These are phyloP conservation scores for Ganoderma multipileum DNA, from an alignment of 1,284 basidiomycete species.

Conservation along the genomic window DNA sequence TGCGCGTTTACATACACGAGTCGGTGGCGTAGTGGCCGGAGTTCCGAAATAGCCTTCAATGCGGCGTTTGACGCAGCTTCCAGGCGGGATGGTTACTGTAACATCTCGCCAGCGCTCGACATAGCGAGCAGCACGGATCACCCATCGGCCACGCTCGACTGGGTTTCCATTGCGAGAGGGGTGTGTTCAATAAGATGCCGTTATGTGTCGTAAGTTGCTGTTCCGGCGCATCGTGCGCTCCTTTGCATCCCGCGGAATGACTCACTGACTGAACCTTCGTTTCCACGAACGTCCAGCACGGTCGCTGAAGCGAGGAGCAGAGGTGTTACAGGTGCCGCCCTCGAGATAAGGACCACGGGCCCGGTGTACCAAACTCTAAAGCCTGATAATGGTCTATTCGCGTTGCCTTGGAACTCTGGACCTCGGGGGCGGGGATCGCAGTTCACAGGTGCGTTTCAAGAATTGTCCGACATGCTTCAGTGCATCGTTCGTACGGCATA, in stretches of 20 bases:
- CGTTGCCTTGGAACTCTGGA: background rate
- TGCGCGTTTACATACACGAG: background rate
- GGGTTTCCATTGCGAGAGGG: constrained; percentile 1
- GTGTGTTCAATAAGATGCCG: background rate
- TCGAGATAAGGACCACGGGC: background rate
- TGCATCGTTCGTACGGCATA: background rate
- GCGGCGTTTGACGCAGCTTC: background rate
- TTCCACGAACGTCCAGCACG: constrained; percentile 7
- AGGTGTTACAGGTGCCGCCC: background rate
- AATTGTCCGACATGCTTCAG: background rate
- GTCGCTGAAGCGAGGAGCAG: constrained; percentile 1
- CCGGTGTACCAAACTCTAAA: background rate
- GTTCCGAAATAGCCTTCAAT: background rate
- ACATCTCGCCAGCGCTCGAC: background rate
- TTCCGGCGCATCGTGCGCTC: background rate
- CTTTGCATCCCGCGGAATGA: background rate
- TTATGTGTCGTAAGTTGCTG: background rate
- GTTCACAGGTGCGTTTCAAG: background rate
- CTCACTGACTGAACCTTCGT: background rate
- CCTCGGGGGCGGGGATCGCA: background rate
- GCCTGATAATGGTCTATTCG: background rate
- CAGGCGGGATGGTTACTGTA: background rate
- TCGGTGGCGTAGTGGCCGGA: background rate
- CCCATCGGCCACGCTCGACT: background rate
- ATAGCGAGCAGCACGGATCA: constrained; percentile 8